Base-by-base conservation (phyloP, 2,329 filamentous ascomycete genomes). In the Xylariales sp. region DNA sequence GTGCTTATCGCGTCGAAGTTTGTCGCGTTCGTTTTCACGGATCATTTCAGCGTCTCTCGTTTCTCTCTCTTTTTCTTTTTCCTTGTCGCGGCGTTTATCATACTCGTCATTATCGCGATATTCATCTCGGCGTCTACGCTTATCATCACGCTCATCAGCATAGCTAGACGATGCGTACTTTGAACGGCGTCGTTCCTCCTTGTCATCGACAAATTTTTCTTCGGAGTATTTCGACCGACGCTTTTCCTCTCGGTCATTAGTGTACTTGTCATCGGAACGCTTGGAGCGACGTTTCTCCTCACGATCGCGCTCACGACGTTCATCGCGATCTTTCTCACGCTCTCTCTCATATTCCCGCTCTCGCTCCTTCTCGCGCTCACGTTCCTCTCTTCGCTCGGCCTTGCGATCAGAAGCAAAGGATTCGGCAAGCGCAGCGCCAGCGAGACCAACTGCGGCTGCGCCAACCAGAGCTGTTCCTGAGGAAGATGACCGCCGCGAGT, bases 351-450 rank as follows among this genome's bases (percentile, higher is more conserved):
- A 27, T 49, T 59, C 25, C 47, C 47, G 47, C 56, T 55, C 21
- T 50, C 58, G 5, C 44, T 40, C 25, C 51, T 52, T 21, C 59
- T 56, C 18, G 49, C 46, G 5, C 20, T 31, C 35, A 11, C 59
- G 48, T 38, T 51, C 41, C 20, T 50, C 52, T 33, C 55, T 51
- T 12, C 50, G 55, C 29, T 54, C 51, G 25, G 52, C 49, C 24
- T 42, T 51, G 33, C 52, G 55, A 11, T 64, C 58, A 35, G 67
- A 60, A 13, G 65, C 61, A 33, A 69, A 61, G 17, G 62, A 63
- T 28, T 69, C 71, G 12, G 71, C 71, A 15, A 72, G 59, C 8
- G 69, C 69, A 4, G 70, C 70, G 17, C 68, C 73, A 20, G 69
- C 69, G 29, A 69, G 62, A 15, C 66, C 72, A 19, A 65, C 63